Percentiles rank a stretch among this genome's conserved stretches.
phyloP scores from a whole-genome alignment of 176 grass and related monocot species.

The Eragrostis nindensis region DNA sequence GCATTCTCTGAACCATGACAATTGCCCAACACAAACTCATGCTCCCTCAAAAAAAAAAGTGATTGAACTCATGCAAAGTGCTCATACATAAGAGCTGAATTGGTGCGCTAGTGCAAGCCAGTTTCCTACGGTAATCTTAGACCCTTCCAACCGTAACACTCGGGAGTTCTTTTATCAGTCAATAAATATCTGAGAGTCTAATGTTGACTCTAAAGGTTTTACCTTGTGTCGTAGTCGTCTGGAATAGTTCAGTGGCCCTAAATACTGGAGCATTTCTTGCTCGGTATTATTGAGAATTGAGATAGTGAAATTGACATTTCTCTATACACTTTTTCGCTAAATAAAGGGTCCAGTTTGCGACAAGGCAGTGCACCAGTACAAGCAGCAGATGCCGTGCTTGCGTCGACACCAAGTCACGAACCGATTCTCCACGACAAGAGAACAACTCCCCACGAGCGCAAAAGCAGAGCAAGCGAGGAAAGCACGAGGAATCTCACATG shows the following conservation, averaged over 20 bases:
- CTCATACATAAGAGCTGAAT: too few relatives aligned
- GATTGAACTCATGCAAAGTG: too few relatives aligned
- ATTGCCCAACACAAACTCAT: too few relatives aligned
- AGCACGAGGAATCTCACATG: slow-evolving; percentile 57
- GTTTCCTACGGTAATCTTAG: too few relatives aligned
- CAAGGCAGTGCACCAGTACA: neutral
- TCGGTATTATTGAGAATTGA: neutral
- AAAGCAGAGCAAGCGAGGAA: neutral
- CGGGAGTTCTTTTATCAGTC: too few relatives aligned
- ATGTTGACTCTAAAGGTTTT: neutral
- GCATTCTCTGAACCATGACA: neutral
- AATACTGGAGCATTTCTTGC: neutral
- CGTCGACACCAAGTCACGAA: neutral
- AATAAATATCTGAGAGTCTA: neutral
- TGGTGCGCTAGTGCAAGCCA: too few relatives aligned
- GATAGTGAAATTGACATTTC: neutral
- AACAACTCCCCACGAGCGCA: too few relatives aligned
- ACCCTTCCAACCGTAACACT: too few relatives aligned
- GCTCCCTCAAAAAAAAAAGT: too few relatives aligned
- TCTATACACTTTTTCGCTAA: too few relatives aligned
- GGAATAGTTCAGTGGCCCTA: neutral
- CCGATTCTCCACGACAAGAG: neutral
- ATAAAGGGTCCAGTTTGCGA: neutral
- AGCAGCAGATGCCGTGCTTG: neutral
- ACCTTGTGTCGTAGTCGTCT: neutral